phyloP scores from a whole-genome alignment of 73 alveolate species.

The Symbiodinium natans region DNA sequence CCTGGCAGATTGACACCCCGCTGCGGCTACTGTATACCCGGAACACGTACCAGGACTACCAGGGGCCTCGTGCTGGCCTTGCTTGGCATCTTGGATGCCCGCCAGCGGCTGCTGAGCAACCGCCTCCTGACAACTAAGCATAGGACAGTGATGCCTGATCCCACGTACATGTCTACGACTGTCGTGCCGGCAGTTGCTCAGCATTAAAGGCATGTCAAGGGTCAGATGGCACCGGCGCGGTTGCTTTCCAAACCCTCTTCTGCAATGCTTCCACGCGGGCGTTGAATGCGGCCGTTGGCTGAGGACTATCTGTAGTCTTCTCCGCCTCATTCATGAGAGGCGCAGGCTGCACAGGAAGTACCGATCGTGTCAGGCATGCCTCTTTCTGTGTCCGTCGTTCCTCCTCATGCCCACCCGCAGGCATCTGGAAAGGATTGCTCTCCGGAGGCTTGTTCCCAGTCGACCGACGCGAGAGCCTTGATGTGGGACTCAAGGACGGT shows the following conservation, averaged over 20 bases:
- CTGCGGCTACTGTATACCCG: no score
- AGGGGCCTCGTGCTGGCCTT: no score
- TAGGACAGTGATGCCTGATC: no score
- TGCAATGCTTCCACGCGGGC: slow-evolving; percentile 13
- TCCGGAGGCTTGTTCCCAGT: background rate
- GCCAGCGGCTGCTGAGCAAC: no score
- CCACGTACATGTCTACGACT: no score
- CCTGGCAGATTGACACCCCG: background rate
- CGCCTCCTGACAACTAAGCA: no score
- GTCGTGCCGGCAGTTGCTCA: no score
- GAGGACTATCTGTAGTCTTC: background rate
- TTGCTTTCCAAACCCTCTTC: background rate
- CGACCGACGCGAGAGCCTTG: slow-evolving; percentile 16
- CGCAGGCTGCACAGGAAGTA: no score
- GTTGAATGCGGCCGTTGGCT: background rate
- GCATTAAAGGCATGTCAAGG: background rate
- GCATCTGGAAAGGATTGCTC: slow-evolving; percentile 31
- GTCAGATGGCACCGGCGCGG: background rate
- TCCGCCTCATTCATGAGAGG: background rate
- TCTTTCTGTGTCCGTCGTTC: background rate
- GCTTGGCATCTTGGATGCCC: no score
- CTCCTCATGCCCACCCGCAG: no score
- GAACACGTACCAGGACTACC: no score
- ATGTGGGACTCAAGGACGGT: slow-evolving; percentile 25
- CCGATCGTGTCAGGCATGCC: background rate